Base-by-base conservation (phyloP, 257 asterid species). In the Gentiana dahurica region DNA sequence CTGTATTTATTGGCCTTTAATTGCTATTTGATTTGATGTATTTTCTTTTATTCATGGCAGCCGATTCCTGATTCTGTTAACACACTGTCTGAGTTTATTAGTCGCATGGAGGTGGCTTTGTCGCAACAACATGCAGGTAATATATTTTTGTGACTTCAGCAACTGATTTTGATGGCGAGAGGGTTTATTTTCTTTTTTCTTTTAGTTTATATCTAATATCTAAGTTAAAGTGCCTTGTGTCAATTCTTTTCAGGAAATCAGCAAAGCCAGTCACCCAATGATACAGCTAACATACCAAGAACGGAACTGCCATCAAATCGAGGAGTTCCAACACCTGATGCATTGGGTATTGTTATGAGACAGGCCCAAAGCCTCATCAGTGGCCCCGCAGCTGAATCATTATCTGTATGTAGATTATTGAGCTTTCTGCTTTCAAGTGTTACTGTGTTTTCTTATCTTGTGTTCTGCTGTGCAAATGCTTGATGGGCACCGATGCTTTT, bases 51-150 rank as follows among this genome's bases (percentile, higher is more conserved):
- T 53, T 4, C 68, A 32, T 63, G 57, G 76, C 50, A 92, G 99
- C 95, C 97, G 35, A 80, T 92, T 74, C 94, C 91, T 36, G 90
- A 92, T 73, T 88, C 99, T n/a, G 59, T 92, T 76, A 75, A 69
- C 83, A 92, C 99, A 3, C 84, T 92, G 63, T 51, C 65, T 4
- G 95, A 83, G 69, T 92, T 83, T 68, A 85, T 92, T 69, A 82
- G 77, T 68, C 87, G 69, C 60, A 80, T 92, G 97, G 95, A 86
- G 74, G 69, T 46, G 33, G 86, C 79, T 43, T 72, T 92, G 49
- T 71, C 81, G 36, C 84, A 63, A 64, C 84, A 73, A 64, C 84
- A 73, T 67, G 99, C 95, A 88, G 70, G 65, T 62, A 41, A 34
- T 38, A 51, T 51, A 58, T 1, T 41, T 7, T 10, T 10, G 9